Conservation (phyloP, 2,329 filamentous ascomycete genomes). For the Paramyrothecium sp. region DNA sequence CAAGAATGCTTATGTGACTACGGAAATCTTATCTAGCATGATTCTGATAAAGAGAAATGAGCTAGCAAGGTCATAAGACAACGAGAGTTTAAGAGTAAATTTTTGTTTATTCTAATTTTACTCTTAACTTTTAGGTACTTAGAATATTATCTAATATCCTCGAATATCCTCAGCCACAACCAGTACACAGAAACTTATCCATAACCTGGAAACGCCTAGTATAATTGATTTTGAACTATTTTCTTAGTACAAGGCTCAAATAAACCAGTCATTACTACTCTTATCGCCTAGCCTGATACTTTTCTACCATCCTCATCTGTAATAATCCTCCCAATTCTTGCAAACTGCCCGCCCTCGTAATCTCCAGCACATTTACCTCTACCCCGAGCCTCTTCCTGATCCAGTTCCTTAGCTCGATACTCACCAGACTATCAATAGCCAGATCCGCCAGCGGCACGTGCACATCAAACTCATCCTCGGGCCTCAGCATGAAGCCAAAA, state of each 20-base stretch:
- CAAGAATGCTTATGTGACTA: neutral
- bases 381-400: neutral
- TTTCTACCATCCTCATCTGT: no score
- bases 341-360: neutral
- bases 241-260: no score
- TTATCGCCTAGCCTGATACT: no score
- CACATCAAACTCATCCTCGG: neutral
- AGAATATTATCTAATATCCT: no score
- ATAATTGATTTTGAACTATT: neutral
- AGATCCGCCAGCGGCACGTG: neutral
- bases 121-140: no score
- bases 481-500: neutral
- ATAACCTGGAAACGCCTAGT: neutral
- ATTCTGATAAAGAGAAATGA: neutral
- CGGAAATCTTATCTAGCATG: neutral
- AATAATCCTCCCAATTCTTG: neutral
- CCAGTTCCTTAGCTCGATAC: slow-evolving; percentile 4
- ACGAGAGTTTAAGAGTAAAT: neutral
- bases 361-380: slow-evolving; percentile 4
- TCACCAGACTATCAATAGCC: slow-evolving; percentile 2
- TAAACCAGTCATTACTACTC: no score
- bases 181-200: neutral
- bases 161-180: no score
- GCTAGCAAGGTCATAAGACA: neutral
- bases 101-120: no score